These are phyloP conservation scores for Fusarium scirpi DNA, from an alignment of 2,329 filamentous ascomycete genomes.

Conservation along the genomic window DNA sequence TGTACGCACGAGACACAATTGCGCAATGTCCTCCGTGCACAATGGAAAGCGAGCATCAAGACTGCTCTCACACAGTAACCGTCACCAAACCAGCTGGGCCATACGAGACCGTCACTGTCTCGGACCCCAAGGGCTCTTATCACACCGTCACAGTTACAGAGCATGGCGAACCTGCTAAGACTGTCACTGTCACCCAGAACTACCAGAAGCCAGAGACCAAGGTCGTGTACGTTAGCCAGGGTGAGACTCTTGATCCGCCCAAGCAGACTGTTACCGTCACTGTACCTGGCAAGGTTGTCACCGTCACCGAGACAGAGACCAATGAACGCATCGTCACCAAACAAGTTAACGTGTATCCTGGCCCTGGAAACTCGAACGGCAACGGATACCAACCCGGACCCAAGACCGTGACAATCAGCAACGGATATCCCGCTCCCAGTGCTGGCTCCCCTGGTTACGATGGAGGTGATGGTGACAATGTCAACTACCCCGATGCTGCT, in stretches of 20 bases:
- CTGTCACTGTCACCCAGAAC: constrained; percentile 32
- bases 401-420: constrained; percentile 32
- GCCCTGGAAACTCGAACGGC: constrained; percentile 10
- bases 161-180: constrained; percentile 19
- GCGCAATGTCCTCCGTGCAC: constrained; percentile 50
- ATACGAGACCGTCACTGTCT: constrained; percentile 37
- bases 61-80: constrained; percentile 43
- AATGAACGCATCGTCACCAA: constrained; percentile 42
- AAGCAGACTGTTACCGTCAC: constrained; percentile 48
- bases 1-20: constrained; percentile 33
- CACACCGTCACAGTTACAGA: constrained; percentile 39
- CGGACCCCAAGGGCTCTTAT: constrained; percentile 24
- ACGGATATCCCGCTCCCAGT: constrained; percentile 23
- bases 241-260: constrained; percentile 28
- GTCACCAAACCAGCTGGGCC: constrained; percentile 41
- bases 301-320: constrained; percentile 39
- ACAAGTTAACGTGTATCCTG: constrained; percentile 32
- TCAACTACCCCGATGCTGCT: not conserved
- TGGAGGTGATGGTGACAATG: constrained; percentile 2
- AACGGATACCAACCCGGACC: constrained; percentile 19
- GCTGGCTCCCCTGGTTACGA: constrained; percentile 23
- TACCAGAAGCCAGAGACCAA: constrained; percentile 30
- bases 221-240: constrained; percentile 40
- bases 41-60: constrained; percentile 21
- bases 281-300: constrained; percentile 41